Percentiles rank a stretch among this genome's conserved stretches.
These are phyloP conservation scores for Arabidopsis suecica DNA, from an alignment of 345 rosid genomes.

Conservation along the genomic window DNA sequence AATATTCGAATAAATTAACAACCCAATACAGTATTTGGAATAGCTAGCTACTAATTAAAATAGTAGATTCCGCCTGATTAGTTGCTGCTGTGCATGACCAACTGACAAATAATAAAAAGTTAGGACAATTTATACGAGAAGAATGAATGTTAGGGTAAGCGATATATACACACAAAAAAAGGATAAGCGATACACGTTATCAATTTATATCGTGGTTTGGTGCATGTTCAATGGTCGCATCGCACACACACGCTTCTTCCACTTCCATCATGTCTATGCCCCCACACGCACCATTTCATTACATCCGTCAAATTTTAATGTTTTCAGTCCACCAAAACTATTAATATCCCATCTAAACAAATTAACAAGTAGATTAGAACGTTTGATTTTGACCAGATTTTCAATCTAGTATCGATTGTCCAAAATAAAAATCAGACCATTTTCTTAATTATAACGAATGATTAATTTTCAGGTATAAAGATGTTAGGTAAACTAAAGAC, in stretches of 20 bases:
- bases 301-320: background rate
- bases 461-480: background rate
- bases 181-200: conserved; percentile 23
- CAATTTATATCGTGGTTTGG: conserved; percentile 34
- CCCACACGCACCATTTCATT: conserved; percentile 30
- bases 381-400: background rate
- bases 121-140: background rate
- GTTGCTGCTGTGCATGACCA: background rate
- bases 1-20: background rate
- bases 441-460: background rate
- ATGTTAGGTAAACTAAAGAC: conserved; percentile 7
- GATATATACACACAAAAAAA: too few species aligned
- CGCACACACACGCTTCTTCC: conserved; percentile 34
- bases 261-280: conserved; percentile 25
- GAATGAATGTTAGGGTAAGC: conserved; percentile 24
- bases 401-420: background rate
- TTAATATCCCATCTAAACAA: background rate
- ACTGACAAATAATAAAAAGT: background rate
- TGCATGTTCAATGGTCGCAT: conserved; percentile 30
- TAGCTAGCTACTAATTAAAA: background rate
- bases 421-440: background rate
- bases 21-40: background rate
- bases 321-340: conserved; percentile 12
- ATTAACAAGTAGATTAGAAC: background rate
- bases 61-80: background rate